Base-by-base conservation (phyloP, 257 asterid genomes). In the Jasminum sambac region DNA sequence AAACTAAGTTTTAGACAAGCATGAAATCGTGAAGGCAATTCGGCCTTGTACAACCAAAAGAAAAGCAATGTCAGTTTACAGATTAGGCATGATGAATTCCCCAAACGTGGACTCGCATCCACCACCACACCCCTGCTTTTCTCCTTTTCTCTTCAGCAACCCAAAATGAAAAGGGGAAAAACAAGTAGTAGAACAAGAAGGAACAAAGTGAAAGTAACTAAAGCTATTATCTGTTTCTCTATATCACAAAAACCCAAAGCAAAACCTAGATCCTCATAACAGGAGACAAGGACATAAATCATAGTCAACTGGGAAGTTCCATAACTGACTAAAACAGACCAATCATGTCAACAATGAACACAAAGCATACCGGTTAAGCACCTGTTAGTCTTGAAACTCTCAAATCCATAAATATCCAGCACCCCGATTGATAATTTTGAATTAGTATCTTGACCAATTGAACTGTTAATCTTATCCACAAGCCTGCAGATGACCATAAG, bases 361-460 rank as follows among this genome's bases (percentile, higher is more conserved):
- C 89, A 89, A 74, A 79, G 93, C 89, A 67, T 89, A 89, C 93
- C 93, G 36, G 81, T 77, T 82, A 86, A 84, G 95, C 92, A 89
- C 96, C 96, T 89, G 95, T 89, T 89, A 84, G 90, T 89, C 90
- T 87, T 87, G 92, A 89, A 87, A 80, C 96, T 89, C 89, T 89
- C 96, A 70, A 90, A 90, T 71, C 96, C 96, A 82, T 90, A 87
- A 63, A 90, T 90, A 81, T 90, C 96, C 74, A 90, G 88, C 71
- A 90, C 95, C 65, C 96, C 96, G 13, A 90, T 90, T 71, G 86
- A 84, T 71, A 41, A 77, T 69, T 90, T 87, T 13, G 95, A 86
- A 75, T 79, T 74, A 60, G 92, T 89, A 78, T 90, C 96, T 81
- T 90, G 95, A 71, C 95, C 95, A 9, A 87, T 90, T 50, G 90